Percentiles rank a stretch among this genome's conserved stretches.
phyloP scores from a whole-genome alignment of 257 asterid species.

The Nicotiana benthamiana region DNA sequence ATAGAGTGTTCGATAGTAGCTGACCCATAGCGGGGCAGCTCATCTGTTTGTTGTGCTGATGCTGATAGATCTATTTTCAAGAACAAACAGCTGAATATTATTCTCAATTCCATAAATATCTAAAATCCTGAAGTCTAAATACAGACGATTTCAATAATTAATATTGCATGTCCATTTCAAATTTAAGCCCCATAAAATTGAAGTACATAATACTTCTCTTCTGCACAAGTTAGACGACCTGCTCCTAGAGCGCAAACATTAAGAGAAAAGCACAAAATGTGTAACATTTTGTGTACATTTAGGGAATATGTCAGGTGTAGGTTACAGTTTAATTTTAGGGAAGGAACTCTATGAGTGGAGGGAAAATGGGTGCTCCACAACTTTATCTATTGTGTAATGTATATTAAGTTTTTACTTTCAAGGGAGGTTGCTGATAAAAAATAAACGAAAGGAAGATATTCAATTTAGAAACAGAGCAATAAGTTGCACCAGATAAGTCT shows the following conservation, averaged over 20 bases:
- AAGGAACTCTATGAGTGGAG: background rate
- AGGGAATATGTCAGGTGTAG: background rate
- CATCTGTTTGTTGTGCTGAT: constrained; percentile 95
- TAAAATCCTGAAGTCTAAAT: background rate
- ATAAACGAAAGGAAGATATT: background rate
- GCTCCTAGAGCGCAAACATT: background rate
- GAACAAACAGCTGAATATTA: background rate
- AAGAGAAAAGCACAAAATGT: background rate
- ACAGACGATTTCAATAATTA: background rate
- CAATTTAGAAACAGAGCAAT: background rate
- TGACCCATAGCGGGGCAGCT: constrained; percentile 99
- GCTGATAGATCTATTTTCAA: constrained; percentile 58
- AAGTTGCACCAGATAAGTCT: background rate
- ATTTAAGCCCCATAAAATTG: constrained; percentile 1
- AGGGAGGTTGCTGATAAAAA: background rate
- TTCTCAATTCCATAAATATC: background rate
- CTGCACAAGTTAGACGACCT: background rate
- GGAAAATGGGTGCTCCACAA: background rate
- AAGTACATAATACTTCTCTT: constrained; percentile 26
- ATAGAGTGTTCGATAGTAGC: constrained; percentile 76
- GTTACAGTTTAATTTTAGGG: background rate
- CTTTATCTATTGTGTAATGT: background rate
- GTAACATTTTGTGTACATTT: background rate
- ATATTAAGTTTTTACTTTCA: background rate
- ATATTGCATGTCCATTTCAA: background rate